Percentiles rank a stretch among this genome's conserved stretches.
Evolutionary conservation across 345 rosid species (phyloP).

Genomic region (Hypericum perforatum): DNA sequence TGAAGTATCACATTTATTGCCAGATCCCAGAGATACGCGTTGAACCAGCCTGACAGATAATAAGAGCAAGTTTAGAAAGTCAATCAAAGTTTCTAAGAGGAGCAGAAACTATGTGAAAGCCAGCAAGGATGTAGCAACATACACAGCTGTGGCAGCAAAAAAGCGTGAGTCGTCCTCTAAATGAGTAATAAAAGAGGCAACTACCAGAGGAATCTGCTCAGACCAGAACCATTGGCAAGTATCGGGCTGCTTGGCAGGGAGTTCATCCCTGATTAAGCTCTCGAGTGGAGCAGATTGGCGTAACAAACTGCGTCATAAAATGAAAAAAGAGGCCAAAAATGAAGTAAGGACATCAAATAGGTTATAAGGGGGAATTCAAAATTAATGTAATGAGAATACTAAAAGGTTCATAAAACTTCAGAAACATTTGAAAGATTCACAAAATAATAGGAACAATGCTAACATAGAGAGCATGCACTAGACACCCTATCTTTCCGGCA

Average conservation of each 20-base stretch:
- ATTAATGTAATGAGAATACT: background rate
- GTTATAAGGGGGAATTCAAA: background rate
- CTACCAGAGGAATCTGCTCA: constrained; percentile 56
- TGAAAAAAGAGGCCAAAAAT: constrained; percentile 2
- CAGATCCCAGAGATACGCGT: constrained; percentile 36
- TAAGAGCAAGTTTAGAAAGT: constrained; percentile 6
- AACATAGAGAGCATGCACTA: no score
- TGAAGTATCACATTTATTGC: constrained; percentile 51
- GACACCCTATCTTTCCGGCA: no score
- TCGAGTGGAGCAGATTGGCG: constrained; percentile 74
- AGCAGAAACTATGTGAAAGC: constrained; percentile 8
- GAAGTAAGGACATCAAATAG: constrained; percentile 2
- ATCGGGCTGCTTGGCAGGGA: constrained; percentile 68
- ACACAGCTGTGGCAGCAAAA: constrained; percentile 50
- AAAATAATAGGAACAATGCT: no score
- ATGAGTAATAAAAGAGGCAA: constrained; percentile 48
- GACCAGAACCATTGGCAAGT: constrained; percentile 75
- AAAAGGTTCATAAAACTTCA: no score
- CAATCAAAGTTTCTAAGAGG: constrained; percentile 7
- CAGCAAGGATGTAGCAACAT: constrained; percentile 18
- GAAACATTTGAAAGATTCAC: no score
- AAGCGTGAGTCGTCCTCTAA: constrained; percentile 60
- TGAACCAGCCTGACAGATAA: constrained; percentile 38
- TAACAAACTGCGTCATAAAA: constrained; percentile 47
- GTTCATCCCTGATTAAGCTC: constrained; percentile 70